phyloP scores from a whole-genome alignment of 352 stramenopile species.

The Phytopythium mirpurense region DNA sequence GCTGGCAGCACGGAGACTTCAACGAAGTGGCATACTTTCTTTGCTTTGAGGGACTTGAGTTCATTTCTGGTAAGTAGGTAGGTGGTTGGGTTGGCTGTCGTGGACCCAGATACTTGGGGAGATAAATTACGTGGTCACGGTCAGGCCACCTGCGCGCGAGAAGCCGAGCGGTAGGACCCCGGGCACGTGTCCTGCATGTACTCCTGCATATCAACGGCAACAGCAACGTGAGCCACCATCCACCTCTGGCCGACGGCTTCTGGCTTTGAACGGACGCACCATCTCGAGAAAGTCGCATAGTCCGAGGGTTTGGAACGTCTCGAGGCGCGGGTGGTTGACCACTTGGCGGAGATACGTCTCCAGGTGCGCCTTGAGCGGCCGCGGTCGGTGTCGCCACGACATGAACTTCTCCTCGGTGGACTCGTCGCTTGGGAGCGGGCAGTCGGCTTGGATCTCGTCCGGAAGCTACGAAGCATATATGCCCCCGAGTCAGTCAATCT shows the following conservation, averaged over 20 bases:
- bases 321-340: conserved; percentile 39
- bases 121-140: conserved; percentile 6
- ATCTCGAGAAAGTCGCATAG: conserved; percentile 77
- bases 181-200: conserved; percentile 46
- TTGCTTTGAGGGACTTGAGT: too few species aligned
- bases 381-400: conserved; percentile 53
- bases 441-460: conserved; percentile 33
- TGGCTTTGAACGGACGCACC: conserved; percentile 14
- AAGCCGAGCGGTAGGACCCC: conserved; percentile 41
- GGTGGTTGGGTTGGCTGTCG: too few species aligned
- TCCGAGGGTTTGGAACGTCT: conserved; percentile 45
- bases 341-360: conserved; percentile 58
- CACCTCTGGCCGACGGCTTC: not conserved
- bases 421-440: conserved; percentile 43
- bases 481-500: not conserved
- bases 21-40: not conserved
- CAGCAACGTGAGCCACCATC: not conserved
- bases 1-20: not conserved
- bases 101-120: not conserved
- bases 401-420: conserved; percentile 26
- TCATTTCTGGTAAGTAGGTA: too few species aligned
- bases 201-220: conserved; percentile 29
- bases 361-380: conserved; percentile 61
- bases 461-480: conserved; percentile 27
- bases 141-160: conserved; percentile 6